Conservation (phyloP, 192 early-diverging fungal species). For the Backusella liffmaniae region DNA sequence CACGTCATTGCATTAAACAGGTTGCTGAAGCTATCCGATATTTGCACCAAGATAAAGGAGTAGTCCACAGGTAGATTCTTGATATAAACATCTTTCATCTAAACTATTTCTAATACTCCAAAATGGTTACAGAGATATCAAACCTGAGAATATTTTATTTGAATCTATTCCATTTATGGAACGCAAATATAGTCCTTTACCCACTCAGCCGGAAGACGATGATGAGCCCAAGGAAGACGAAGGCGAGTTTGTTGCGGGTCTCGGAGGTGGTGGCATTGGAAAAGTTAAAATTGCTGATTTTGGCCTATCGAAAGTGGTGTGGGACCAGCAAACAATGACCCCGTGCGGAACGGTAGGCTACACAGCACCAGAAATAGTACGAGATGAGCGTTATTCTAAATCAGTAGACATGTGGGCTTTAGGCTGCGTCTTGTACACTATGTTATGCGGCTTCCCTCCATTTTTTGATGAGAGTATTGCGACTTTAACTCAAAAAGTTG, state of each 20-base stretch:
- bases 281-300: conserved; percentile 88
- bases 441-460: conserved; percentile 79
- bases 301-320: conserved; percentile 84
- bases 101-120: conserved; percentile 7
- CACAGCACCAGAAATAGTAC: conserved; percentile 91
- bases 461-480: conserved; percentile 81
- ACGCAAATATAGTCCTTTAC: conserved; percentile 15
- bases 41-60: conserved; percentile 75
- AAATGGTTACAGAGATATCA: conserved; percentile 72
- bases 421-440: conserved; percentile 81
- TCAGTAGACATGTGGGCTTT: conserved; percentile 85
- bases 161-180: conserved; percentile 65
- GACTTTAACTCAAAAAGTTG: conserved; percentile 82
- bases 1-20: conserved; percentile 81
- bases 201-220: conserved; percentile 50
- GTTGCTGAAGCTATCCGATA: conserved; percentile 84
- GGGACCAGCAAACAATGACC: conserved; percentile 82
- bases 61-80: conserved; percentile 59
- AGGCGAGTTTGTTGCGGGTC: conserved; percentile 66
- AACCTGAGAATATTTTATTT: conserved; percentile 89
- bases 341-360: conserved; percentile 94
- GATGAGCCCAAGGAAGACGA: conserved; percentile 74
- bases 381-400: conserved; percentile 77
- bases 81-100: not conserved
- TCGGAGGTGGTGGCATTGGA: conserved; percentile 84